Base-by-base conservation (phyloP, 495 filamentous ascomycete species). In the Pyrenula massariospora region DNA sequence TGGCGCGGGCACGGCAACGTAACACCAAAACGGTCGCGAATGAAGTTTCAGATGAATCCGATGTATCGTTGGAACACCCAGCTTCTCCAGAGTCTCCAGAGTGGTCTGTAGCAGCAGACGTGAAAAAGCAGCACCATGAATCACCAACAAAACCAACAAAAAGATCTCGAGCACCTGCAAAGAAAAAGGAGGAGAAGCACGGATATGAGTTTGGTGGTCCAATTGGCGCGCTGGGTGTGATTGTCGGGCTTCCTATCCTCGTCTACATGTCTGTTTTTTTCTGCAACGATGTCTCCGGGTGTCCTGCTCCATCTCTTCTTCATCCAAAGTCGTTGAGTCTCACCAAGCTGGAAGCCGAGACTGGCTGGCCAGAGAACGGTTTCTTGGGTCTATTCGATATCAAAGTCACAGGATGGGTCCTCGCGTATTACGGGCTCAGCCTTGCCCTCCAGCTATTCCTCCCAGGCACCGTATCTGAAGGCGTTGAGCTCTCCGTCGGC, bases 231-330 rank as follows among this genome's bases (percentile, higher is more conserved):
- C 75, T 84, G 49, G 81, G 69, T 49, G 85, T 95, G 56, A 83
- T 83, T 25, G 80, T 93, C 60, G 86, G 84, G 23, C 82, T 95
- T 12, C 92, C 93, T 0, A 24, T 87, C 19, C 69, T 88, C 50
- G 77, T 87, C 62, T 96, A 92, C 68, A 62, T 78, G 55, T 80
- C 89, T 62, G 74, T 83, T 36, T 95, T 96, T 65, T 70, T 88
- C 61, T 96, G 93, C 78, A 97, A 95, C 66, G 93, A 96, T 65
- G 68, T 91, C 58, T 83, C 89, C 24, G 93, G 94, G 54, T 97
- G 94, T 62, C 94, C 93, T 12, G 83, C 88, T 5, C 89, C 91
- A 10, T 91, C 85, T n/a, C 74, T 93, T 23, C 79, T 95, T 52
- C 76, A 79, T 55, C 90, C 91, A 25, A 84, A 79, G 50, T 83